A percentile compares a stretch with the other conserved stretches of the same genome.
These are phyloP conservation scores for Leccinum arenicola DNA, from an alignment of 768 basidiomycete genomes.

Conservation along the genomic window DNA sequence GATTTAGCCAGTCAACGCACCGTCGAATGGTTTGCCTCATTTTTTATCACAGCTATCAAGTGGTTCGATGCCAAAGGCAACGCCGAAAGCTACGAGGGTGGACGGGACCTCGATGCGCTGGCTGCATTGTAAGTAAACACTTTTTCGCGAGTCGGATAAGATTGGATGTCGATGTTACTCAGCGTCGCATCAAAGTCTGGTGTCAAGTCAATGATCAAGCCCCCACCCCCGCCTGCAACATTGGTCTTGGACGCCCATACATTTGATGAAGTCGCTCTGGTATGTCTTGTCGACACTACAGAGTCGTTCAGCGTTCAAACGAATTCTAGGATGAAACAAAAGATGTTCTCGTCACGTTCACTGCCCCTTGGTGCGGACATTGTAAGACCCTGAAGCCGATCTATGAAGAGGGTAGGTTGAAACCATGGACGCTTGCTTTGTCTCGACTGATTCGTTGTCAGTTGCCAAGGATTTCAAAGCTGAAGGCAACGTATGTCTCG, in stretches of 20 bases:
- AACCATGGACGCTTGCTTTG: background rate
- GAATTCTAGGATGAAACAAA: constrained; percentile 56
- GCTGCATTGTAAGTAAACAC: constrained; percentile 60
- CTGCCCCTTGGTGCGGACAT: constrained; percentile 90
- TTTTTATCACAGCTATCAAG: constrained; percentile 63
- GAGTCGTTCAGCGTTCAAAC: background rate
- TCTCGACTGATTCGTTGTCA: constrained; percentile 22
- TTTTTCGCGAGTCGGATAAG: background rate
- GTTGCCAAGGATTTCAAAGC: constrained; percentile 76
- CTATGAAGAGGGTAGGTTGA: constrained; percentile 66
- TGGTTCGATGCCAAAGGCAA: constrained; percentile 81
- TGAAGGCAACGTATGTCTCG: constrained; percentile 62
- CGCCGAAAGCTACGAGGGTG: constrained; percentile 67
- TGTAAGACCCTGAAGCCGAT: constrained; percentile 89
- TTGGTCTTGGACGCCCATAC: constrained; percentile 64
- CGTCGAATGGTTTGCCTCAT: background rate
- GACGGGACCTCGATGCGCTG: constrained; percentile 77
- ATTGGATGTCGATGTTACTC: constrained; percentile 1
- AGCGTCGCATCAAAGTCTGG: constrained; percentile 76
- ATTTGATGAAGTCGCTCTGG: constrained; percentile 75
- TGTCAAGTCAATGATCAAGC: constrained; percentile 84
- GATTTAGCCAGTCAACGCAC: background rate
- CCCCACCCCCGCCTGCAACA: constrained; percentile 73
- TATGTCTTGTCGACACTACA: constrained; percentile 29
- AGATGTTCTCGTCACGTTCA: constrained; percentile 84